Conservation (phyloP, 2,329 filamentous ascomycete genomes). For the Alternaria brassicae region DNA sequence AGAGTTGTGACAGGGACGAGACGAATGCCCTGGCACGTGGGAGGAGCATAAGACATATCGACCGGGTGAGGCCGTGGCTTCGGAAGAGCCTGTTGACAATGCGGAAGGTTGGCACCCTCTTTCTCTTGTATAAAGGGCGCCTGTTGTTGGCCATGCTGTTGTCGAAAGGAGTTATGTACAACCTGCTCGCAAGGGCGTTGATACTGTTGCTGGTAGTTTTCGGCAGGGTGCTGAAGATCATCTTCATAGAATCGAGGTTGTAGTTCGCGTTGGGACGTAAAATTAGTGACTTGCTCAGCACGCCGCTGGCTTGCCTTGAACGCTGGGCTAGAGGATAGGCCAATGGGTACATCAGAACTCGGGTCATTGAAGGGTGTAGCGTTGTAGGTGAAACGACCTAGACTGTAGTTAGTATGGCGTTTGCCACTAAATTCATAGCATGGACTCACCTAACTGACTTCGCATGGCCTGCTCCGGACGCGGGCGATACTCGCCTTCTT, state of each 20-base stretch:
- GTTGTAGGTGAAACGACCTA: slow-evolving; percentile 37
- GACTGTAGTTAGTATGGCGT: not conserved
- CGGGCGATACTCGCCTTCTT: slow-evolving; percentile 3
- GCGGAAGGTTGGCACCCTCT: not conserved
- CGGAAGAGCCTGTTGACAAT: not conserved
- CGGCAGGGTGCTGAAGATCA: not conserved
- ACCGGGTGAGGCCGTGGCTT: not conserved
- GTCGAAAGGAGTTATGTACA: not conserved
- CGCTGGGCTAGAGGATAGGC: slow-evolving; percentile 51
- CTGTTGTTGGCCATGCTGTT: not conserved
- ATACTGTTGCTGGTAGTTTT: not conserved
- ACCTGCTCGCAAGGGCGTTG: slow-evolving; percentile 2
- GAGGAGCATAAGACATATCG: slow-evolving; percentile 15
- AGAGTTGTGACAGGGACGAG: slow-evolving; percentile 67
- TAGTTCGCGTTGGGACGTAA: not conserved
- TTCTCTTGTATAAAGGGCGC: not conserved
- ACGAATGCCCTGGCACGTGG: slow-evolving; percentile 65
- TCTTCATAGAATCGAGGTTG: not conserved
- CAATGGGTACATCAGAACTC: slow-evolving; percentile 42
- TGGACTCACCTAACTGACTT: slow-evolving; percentile 15
- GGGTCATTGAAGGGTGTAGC: slow-evolving; percentile 21
- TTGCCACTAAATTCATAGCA: not conserved
- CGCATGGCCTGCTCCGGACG: slow-evolving; percentile 5
- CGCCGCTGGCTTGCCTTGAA: slow-evolving; percentile 48
- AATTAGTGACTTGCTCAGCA: slow-evolving; percentile 7